Evolutionary conservation across 1,284 basidiomycete genomes (phyloP).

Genomic region (Coniferiporia weirii): DNA sequence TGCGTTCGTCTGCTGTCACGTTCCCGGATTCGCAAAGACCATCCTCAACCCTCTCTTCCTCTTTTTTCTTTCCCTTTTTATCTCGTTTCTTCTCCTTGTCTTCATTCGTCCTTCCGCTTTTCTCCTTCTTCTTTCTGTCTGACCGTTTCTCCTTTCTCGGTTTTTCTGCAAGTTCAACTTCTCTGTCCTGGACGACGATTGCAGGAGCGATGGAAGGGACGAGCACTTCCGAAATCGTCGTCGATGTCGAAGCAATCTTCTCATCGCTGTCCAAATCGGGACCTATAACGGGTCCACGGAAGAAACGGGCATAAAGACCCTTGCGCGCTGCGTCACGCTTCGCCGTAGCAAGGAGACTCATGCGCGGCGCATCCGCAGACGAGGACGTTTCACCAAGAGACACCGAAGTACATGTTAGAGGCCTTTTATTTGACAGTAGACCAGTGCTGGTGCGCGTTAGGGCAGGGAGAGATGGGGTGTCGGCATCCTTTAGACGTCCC

Average conservation of each 20-base stretch:
- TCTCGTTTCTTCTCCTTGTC: not conserved
- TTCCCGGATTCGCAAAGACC: not conserved
- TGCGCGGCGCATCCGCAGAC: slow-evolving; percentile 29
- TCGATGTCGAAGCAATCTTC: slow-evolving; percentile 1
- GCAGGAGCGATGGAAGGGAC: not conserved
- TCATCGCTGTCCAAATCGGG: slow-evolving; percentile 31
- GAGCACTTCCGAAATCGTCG: not conserved
- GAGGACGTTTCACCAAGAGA: slow-evolving; percentile 33
- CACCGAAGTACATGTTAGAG: slow-evolving; percentile 44
- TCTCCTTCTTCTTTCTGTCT: slow-evolving; percentile 6
- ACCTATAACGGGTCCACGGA: slow-evolving; percentile 63
- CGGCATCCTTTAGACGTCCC: slow-evolving; percentile 25
- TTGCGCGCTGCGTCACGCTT: slow-evolving; percentile 75
- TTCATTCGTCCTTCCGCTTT: not conserved
- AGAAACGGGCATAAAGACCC: slow-evolving; percentile 75
- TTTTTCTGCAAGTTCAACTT: slow-evolving; percentile 1
- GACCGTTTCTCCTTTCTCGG: slow-evolving; percentile 11
- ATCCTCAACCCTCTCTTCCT: slow-evolving; percentile 14
- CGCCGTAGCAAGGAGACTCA: slow-evolving; percentile 57
- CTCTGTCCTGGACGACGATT: slow-evolving; percentile 1
- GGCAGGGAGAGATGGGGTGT: slow-evolving; percentile 24
- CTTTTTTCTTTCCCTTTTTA: slow-evolving; percentile 1
- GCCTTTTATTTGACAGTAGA: slow-evolving; percentile 69
- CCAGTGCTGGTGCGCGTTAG: slow-evolving; percentile 67
- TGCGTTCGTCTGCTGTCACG: not conserved